Base-by-base conservation (phyloP, 306 rosid species). In the Quillaja saponaria region DNA sequence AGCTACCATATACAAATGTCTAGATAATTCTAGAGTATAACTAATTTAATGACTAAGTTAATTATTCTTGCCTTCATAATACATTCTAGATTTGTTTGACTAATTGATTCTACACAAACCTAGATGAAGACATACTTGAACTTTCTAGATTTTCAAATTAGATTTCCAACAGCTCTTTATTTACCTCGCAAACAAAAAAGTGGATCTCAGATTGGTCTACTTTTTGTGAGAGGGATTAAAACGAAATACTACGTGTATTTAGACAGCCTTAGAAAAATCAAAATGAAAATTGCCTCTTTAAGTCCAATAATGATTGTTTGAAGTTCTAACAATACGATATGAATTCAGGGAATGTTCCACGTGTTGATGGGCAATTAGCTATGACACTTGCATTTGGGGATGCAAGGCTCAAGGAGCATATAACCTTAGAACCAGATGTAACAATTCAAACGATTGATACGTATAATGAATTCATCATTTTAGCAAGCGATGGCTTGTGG, bases 341-440 rank as follows among this genome's bases (percentile, higher is more conserved):
- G 75, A 61, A 48, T 6, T 37, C 42, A 84, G 96, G 89, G 55
- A 8, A 13, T 66, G 65, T 70, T 59, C 78, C 96, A 20, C 70
- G 84, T 15, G 91, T 78, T 55, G 89, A 87, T 51, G 91, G 84
- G 4, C 74, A 59, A 71, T 74, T 85, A 38, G 87, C 87, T 49
- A 85, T 87, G 89, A 73, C 87, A 9, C 37, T 85, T 49, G 84
- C 85, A 49, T 80, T 82, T 61, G 91, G 91, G 8, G 89, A 82
- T 76, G 82, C 71, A 49, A 74, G 55, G 15, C 66, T 87, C 39
- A 80, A 78, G 76, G 75, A 82, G 18, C 85, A 82, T 21, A 75
- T 79, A 19, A 74, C 84, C 7, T 77, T 72, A 18, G 80, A 79
- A 67, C 84, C 75, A 66, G 84, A 79, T 70, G 80, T 70, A 41